Evolutionary conservation across 148 eudicot genomes (phyloP), one percentile per base, ranked within the genome.

Genomic region (Drosera capensis): DNA sequence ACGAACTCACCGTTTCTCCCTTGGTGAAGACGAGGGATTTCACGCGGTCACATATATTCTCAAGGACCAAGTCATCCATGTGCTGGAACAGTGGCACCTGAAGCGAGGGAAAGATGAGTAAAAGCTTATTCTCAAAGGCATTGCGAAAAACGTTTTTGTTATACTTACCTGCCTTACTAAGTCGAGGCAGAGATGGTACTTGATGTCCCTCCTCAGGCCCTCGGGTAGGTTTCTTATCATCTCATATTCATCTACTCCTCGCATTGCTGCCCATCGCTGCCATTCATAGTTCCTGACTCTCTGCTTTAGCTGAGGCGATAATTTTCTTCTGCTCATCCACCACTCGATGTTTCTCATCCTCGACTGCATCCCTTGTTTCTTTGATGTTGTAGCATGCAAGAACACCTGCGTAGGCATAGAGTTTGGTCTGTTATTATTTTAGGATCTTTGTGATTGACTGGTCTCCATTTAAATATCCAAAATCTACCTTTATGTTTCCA

Each of bases 191-290:
- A 88, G 75, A 52, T 84, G 87, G 49, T 84, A 80, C 65, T 88
- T 88, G 62, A 88, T 84, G 48, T 90, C 95, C 56, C 99, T 69
- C 20, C 99, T 58, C 4, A 90, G 88, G 15, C 99, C 92, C 57
- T 85, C 99, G 2, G 95, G 99, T 25, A 90, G 82, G 41, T 85
- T 80, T 0, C 69, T 54, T n/a, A 79, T 76, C 88, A 90, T 85
- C 57, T 90, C 94, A 50, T 80, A 80, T 53, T 85, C 95, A 43
- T 90, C 93, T 0, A 90, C 97, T 1, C 99, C 95, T 2, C 95
- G 79, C 95, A 78, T 90, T 0, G 99, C 95, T 0, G 99, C 99
- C 99, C 99, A 90, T 0, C 87, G 60, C 42, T 85, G 99, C 62
- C 99, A 64, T 46, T 85, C 93, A 24, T 80, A 90, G 55, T 73